Evolutionary conservation across 768 basidiomycete genomes (phyloP).

Genomic region (Boletus sp.): DNA sequence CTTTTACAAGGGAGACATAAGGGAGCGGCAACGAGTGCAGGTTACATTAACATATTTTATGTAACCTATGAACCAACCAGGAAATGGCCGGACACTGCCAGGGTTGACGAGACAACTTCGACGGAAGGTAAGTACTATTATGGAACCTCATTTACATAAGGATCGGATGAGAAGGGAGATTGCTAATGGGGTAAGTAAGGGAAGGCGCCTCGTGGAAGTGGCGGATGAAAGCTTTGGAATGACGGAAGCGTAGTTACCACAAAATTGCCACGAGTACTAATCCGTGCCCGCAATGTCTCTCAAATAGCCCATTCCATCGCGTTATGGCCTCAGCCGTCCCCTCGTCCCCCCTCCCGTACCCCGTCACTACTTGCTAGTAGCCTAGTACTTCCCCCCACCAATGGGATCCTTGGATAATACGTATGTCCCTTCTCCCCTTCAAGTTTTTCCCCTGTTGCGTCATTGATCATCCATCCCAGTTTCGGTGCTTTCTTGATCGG

Average conservation of each 20-base stretch:
- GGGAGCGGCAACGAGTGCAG: neutral
- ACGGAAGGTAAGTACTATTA: constrained; percentile 11
- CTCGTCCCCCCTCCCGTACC: neutral
- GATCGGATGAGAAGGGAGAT: constrained; percentile 11
- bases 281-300: constrained; percentile 4
- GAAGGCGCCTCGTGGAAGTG: constrained; percentile 16
- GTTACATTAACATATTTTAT: neutral
- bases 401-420: constrained; percentile 37
- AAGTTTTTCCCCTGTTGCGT: neutral
- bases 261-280: constrained; percentile 4
- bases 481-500: constrained; percentile 56
- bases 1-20: neutral
- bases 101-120: constrained; percentile 1
- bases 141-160: constrained; percentile 17
- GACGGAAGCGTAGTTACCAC: constrained; percentile 22
- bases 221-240: constrained; percentile 26
- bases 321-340: neutral
- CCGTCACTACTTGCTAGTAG: neutral
- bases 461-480: constrained; percentile 28
- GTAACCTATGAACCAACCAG: neutral
- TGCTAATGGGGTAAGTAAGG: constrained; percentile 18
- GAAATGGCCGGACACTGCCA: constrained; percentile 2
- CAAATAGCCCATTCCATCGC: constrained; percentile 15
- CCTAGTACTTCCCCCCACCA: neutral
- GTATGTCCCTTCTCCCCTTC: constrained; percentile 24